phyloP scores from a whole-genome alignment of 2,329 filamentous ascomycete species.

The Cladosporium sp. region DNA sequence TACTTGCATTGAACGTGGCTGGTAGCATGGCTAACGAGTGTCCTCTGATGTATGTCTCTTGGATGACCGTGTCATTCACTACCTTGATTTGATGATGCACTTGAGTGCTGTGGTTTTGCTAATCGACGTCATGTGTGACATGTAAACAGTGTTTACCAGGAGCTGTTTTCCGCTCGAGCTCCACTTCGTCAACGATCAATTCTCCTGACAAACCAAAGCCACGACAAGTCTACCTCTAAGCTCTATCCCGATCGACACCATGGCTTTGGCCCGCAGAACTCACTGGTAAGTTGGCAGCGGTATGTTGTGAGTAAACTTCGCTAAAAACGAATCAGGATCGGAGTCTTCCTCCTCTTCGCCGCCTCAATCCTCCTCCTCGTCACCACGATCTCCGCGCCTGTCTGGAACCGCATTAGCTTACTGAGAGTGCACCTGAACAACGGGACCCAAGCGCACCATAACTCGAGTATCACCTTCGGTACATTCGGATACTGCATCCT shows the following conservation, averaged over 20 bases:
- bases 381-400: conserved; percentile 56
- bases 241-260: background rate
- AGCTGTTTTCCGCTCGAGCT: too few relatives aligned
- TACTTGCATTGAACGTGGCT: too few relatives aligned
- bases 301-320: background rate
- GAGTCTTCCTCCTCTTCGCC: conserved; percentile 54
- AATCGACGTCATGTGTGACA: background rate
- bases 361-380: conserved; percentile 55
- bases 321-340: conserved; percentile 32
- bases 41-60: too few relatives aligned
- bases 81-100: background rate
- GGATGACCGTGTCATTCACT: background rate
- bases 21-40: too few relatives aligned
- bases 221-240: background rate
- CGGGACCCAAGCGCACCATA: conserved; percentile 27
- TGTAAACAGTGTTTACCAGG: background rate
- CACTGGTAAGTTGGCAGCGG: background rate
- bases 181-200: too few relatives aligned
- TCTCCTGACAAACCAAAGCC: too few relatives aligned
- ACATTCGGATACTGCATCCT: conserved; percentile 57
- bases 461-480: conserved; percentile 49
- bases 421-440: conserved; percentile 50
- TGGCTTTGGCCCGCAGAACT: background rate
- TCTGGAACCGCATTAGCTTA: conserved; percentile 53
- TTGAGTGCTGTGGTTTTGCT: background rate